A percentile compares a stretch with the other conserved stretches of the same genome.
These are phyloP conservation scores for Phytophthora pseudosyringae DNA, from an alignment of 352 stramenopile species.

Conservation along the genomic window DNA sequence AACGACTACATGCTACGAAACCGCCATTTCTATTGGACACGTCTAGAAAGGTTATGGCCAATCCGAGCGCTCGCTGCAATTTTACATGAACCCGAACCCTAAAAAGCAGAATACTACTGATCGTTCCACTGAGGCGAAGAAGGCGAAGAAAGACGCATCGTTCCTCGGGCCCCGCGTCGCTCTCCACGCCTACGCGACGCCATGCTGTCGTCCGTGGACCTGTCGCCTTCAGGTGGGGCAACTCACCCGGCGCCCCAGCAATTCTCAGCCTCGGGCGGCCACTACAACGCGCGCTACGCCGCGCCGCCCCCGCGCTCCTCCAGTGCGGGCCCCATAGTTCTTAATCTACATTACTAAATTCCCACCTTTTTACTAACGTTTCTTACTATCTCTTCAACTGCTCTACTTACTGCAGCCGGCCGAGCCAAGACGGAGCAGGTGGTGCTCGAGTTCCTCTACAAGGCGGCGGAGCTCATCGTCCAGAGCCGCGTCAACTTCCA, in stretches of 20 bases:
- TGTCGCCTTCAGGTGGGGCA: not conserved
- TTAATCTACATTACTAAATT: not conserved
- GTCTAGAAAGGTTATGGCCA: too few relatives aligned
- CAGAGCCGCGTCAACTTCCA: conserved; percentile 82
- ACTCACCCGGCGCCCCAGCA: conserved; percentile 10
- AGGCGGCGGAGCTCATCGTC: conserved; percentile 81
- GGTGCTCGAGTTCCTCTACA: conserved; percentile 87
- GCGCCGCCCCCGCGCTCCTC: conserved; percentile 20
- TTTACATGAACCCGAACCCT: too few relatives aligned
- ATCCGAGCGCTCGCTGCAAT: too few relatives aligned
- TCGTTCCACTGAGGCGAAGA: conserved; percentile 14
- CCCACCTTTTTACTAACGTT: not conserved
- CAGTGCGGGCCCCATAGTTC: conserved; percentile 8
- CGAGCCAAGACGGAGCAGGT: conserved; percentile 85
- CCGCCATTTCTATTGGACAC: too few relatives aligned
- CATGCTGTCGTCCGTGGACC: conserved; percentile 36
- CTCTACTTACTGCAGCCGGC: conserved; percentile 41
- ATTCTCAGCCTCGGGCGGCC: conserved; percentile 2
- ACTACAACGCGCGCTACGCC: conserved; percentile 25
- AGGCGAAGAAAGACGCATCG: conserved; percentile 10
- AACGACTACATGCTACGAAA: too few relatives aligned
- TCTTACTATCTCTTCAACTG: not conserved
- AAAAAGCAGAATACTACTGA: conserved; percentile 9
- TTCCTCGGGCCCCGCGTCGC: not conserved
- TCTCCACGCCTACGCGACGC: not conserved